Conservation (phyloP, 139 green algal species). For the Micractinium conductrix region DNA sequence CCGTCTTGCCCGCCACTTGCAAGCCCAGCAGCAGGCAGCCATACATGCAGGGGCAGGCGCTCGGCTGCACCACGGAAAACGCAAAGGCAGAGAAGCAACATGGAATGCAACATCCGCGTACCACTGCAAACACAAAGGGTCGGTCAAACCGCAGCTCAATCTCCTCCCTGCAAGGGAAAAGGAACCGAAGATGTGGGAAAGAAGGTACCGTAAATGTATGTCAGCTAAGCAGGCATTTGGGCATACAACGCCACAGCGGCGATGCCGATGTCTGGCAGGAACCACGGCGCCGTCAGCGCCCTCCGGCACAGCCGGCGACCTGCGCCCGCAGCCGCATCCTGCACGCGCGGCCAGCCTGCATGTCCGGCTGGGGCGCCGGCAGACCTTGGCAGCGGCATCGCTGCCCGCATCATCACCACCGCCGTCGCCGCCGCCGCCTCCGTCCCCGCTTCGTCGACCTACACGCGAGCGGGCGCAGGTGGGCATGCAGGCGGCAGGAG, state of each 20-base stretch:
- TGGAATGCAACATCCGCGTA: too few relatives aligned
- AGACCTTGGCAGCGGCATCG: constrained; percentile 14
- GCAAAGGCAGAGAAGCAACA: too few relatives aligned
- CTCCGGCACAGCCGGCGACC: too few relatives aligned
- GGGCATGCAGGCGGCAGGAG: background rate
- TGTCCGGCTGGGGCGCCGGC: too few relatives aligned
- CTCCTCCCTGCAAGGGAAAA: background rate
- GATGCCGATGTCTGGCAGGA: too few relatives aligned
- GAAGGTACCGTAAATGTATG: background rate
- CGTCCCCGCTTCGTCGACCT: constrained; percentile 32
- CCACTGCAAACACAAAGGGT: constrained; percentile 41
- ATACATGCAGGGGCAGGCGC: too few relatives aligned
- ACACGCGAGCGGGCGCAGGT: background rate
- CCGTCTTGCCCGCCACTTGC: too few relatives aligned
- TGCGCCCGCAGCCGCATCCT: too few relatives aligned
- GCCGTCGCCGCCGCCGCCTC: constrained; percentile 43
- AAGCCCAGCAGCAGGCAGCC: background rate
- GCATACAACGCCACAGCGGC: background rate
- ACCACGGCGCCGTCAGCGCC: too few relatives aligned
- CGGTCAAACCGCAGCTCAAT: constrained; percentile 43
- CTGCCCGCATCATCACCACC: constrained; percentile 34
- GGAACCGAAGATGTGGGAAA: background rate
- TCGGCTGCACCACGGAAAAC: too few relatives aligned
- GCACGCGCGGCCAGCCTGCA: too few relatives aligned
- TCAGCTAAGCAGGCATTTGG: background rate